Base-by-base conservation (phyloP, 2,329 filamentous ascomycete species). In the Xylariaceae sp. region DNA sequence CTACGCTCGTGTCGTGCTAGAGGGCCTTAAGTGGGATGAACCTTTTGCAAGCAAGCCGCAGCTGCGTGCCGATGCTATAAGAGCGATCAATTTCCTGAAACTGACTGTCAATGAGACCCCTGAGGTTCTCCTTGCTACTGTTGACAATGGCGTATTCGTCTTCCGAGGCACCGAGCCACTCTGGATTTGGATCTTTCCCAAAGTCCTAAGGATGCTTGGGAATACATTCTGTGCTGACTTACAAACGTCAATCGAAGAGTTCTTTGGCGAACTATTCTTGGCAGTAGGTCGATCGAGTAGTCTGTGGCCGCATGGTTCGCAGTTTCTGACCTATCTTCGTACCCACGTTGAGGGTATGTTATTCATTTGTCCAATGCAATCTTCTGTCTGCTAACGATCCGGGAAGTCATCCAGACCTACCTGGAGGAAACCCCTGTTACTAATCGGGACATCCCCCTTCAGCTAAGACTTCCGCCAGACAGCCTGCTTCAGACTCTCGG, bases 61-160 rank as follows among this genome's bases (percentile, higher is more conserved):
- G 58, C 74, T 86, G 48, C 75, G 82, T 34, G 74, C 80, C 51
- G 86, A 90, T 66, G 85, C 84, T 1, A 74, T 82, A 42, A 88
- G 91, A 69, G 92, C 90, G 55, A 80, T 96, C 52, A 84, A 88
- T 65, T 92, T 96, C 55, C 80, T 97, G 50, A 82, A 83, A 59
- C 82, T 88, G 55, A 89, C 89, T 2, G 81, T 96, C 64, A 82
- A 85, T 63, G 89, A 92, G 68, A 89, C 88, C 6, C 91, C 89
- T 1, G 77, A 80, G 44, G 82, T 92, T n/a, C 76, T 93, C 34
- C 74, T 80, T 17, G 78, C 77, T 60, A 73, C 71, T 34, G 73
- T 76, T 9, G 70, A 75, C 17, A 68, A 68, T 2, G 74, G 74
- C 49, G 71, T 73, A 2, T 78, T 80, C 51, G 71, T 85, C 57